Evolutionary conservation across 345 rosid genomes (phyloP), one percentile per base, ranked within the genome.

Genomic region (Melaleuca quinquenervia): DNA sequence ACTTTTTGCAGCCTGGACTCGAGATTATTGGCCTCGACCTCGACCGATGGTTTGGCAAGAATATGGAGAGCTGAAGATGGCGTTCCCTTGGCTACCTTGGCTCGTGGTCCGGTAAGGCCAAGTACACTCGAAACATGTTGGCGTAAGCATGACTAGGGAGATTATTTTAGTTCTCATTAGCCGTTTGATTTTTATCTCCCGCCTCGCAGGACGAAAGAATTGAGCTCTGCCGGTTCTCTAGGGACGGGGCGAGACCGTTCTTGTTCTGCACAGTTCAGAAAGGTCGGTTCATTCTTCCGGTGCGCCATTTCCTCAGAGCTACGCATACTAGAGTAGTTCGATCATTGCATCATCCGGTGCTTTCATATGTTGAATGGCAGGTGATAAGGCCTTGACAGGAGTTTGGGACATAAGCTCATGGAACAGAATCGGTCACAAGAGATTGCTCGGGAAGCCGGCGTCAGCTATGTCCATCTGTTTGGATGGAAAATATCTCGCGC

Each of bases 61-160:
- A 91, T 97, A 91, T 97, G 98, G 98, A 97, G 94, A 90, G 89
- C 92, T 45, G 98, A 95, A 87, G 95, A 95, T 90, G 98, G 98
- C 80, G 87, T 91, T 83, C 95, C 98, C 84, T 82, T 93, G 88
- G 87, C 94, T 48, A 88, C 96, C 86, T 92, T 97, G 91, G 88
- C 96, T 84, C 96, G 98, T 82, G 92, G 91, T 86, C 84, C 90
- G 89, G 99, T 97, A 89, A 83, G 87, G 85, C 83, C 60, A 70
- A 70, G 48, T 5, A 36, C 80, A 36, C 18, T 48, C 22, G 48
- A 41, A 36, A 36, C 48, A 18, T 36, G 48, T 24, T 11, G 24
- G 26, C 13, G 11, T 36, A 36, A 36, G 3, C 8, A 36, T 36
- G 48, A 20, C 26, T 18, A 18, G 78, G 45, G 80, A 70, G 48